phyloP scores from a whole-genome alignment of 2,329 filamentous ascomycete genomes.

The Cercospora brassicicola region DNA sequence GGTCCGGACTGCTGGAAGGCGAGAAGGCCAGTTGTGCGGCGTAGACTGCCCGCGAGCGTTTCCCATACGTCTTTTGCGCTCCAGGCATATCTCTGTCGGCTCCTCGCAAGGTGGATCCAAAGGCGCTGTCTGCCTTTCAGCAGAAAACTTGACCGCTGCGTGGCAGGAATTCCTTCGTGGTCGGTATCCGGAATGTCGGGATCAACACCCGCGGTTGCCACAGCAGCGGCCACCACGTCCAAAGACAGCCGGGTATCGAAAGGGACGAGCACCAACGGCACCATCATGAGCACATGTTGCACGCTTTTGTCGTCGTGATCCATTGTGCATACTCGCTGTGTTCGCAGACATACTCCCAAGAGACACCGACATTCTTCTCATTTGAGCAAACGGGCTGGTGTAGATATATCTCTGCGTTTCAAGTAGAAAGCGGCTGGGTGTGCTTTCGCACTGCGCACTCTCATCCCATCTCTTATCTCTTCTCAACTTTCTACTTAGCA shows the following conservation, averaged over 20 bases:
- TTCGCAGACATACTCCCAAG: not conserved
- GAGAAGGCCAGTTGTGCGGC: slow-evolving; percentile 26
- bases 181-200: not conserved
- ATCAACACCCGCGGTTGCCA: not conserved
- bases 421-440: slow-evolving; percentile 2
- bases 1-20: slow-evolving; percentile 31
- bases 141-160: not conserved
- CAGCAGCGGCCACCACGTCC: not conserved
- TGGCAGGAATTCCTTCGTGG: not conserved
- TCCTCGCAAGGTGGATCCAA: not conserved
- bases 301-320: slow-evolving; percentile 9
- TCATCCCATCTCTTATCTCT: not conserved
- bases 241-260: not conserved
- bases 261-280: slow-evolving; percentile 6
- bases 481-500: not conserved
- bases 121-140: not conserved
- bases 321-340: not conserved
- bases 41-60: slow-evolving; percentile 38
- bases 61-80: slow-evolving; percentile 40
- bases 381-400: not conserved
- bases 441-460: not conserved
- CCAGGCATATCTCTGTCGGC: slow-evolving; percentile 33
- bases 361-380: not conserved
- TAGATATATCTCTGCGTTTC: slow-evolving; percentile 5
- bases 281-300: slow-evolving; percentile 4